A percentile compares a stretch with the other conserved stretches of the same genome.
Conservation (phyloP, 2,329 filamentous ascomycete species). For the Ophiostoma ulmi region DNA sequence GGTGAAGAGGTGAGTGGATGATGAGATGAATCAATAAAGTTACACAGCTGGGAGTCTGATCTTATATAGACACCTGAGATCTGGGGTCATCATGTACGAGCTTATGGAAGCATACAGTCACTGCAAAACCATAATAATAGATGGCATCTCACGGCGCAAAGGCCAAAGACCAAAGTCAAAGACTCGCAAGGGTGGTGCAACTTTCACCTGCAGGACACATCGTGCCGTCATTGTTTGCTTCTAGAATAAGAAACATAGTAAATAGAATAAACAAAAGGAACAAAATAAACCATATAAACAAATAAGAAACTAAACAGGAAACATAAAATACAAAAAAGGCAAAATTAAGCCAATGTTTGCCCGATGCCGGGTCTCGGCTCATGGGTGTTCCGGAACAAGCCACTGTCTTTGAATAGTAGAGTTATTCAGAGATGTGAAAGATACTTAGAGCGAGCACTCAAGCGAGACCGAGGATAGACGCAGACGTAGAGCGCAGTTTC, state of each 20-base stretch:
- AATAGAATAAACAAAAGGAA: not conserved
- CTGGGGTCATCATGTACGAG: not conserved
- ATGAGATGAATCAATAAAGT: not conserved
- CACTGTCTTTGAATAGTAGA: conserved; percentile 8
- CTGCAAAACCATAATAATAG: not conserved
- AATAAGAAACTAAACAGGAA: not conserved
- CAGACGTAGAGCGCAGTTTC: not conserved
- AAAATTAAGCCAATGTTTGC: not conserved
- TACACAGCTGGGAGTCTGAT: not conserved
- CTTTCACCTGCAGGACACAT: not conserved
- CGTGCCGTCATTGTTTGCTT: not conserved
- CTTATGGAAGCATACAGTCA: not conserved
- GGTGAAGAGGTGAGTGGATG: too few species aligned
- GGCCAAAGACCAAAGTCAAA: not conserved
- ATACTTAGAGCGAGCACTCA: not conserved
- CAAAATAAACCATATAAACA: not conserved
- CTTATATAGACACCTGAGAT: conserved; percentile 1
- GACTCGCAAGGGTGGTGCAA: not conserved
- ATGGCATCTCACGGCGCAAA: not conserved
- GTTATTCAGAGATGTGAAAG: conserved; percentile 9
- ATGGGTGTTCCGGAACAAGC: not conserved
- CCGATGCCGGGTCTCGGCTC: conserved; percentile 8
- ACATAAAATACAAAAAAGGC: not conserved
- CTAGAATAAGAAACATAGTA: not conserved
- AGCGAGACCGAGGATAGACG: not conserved